Base-by-base conservation (phyloP, 306 rosid species). In the Fragaria iinumae region DNA sequence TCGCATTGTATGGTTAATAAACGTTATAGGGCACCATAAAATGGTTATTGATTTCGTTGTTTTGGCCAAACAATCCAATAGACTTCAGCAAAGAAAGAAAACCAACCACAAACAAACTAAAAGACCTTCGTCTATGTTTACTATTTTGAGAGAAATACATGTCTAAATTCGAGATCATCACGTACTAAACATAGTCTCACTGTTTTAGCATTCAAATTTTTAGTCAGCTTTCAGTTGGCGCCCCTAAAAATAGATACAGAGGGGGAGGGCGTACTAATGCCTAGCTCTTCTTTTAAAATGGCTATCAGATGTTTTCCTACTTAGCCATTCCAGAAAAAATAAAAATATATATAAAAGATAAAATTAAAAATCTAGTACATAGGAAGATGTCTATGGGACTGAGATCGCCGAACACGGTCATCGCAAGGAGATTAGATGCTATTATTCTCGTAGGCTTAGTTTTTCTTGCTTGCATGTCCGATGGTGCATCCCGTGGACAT, bases 391-490 rank as follows among this genome's bases (percentile, higher is more conserved):
- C 76, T 78, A 80, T 68, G 72, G 78, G 76, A 32, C 18, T 69
- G 6, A 27, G 29, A 18, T 41, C 56, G 74, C 45, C 75, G 68
- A 70, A 12, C 50, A 80, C 77, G 80, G 69, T 65, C 43, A 70
- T 39, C 59, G 64, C 59, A 17, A 68, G 44, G 66, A 76, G 80
- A 71, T 52, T 69, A 41, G 76, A 60, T 53, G 73, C 69, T 45
- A 4, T 69, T 69, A 11, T 69, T 38, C 62, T 80, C 17, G 55
- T 88, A 10, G 86, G 85, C 11, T 13, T 82, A 17, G 65, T 53
- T 57, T 78, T 43, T 43, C 75, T 88, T 59, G 79, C 80, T 48
- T 82, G 68, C 29, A 62, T 69, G 75, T 72, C 78, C 29, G 20
- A 82, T 74, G 83, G 69, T 29, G 78, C 68, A 45, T 62, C 81